These are phyloP conservation scores for Platanthera guangdongensis DNA, from an alignment of 106 monocot species.

Conservation along the genomic window DNA sequence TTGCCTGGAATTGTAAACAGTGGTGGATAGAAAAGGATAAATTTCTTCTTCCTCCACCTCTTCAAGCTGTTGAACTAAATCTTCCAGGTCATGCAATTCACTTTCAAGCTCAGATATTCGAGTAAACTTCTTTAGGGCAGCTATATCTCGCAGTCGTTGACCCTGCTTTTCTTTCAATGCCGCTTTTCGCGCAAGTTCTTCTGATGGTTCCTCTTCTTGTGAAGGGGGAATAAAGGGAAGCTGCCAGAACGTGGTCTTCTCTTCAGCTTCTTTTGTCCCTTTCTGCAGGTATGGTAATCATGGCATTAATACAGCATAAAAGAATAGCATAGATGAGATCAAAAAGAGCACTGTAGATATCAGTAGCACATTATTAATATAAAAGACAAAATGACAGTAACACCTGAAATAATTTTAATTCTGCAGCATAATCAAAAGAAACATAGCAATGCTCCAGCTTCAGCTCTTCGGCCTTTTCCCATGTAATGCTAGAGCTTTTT, in stretches of 20 bases:
- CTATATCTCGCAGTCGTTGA: constrained; percentile 90
- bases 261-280: constrained; percentile 67
- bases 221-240: constrained; percentile 88
- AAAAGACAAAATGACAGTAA: neutral
- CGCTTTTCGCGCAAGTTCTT: constrained; percentile 89
- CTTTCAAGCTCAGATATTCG: constrained; percentile 76
- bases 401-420: constrained; percentile 91
- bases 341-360: neutral
- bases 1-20: constrained; percentile 53
- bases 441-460: constrained; percentile 90
- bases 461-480: constrained; percentile 89
- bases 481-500: constrained; percentile 68
- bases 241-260: constrained; percentile 81
- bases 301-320: neutral
- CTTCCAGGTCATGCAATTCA: constrained; percentile 53
- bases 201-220: constrained; percentile 62
- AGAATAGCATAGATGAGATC: neutral
- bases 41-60: constrained; percentile 54
- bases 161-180: constrained; percentile 82
- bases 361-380: neutral
- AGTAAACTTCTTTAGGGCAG: constrained; percentile 55
- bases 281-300: constrained; percentile 34
- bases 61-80: constrained; percentile 60
- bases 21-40: constrained; percentile 33
- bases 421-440: constrained; percentile 62